Evolutionary conservation across 805 yeast genomes (phyloP), one percentile per base, ranked within the genome.

Genomic region (Lipomyces oligophaga): DNA sequence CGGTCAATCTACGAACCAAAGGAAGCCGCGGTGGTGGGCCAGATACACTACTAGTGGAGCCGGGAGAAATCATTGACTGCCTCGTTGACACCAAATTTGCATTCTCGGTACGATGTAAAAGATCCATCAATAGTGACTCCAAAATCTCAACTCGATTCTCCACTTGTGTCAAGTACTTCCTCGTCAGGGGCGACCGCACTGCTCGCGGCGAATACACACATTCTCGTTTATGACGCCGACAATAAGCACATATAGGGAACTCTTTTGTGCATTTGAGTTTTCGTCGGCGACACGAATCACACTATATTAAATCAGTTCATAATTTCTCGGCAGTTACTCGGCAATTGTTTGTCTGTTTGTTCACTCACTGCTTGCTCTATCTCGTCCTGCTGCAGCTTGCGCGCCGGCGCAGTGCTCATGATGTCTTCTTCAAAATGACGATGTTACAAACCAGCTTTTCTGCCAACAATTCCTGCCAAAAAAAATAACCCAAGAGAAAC

Each of bases 221-320:
- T 26, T 75, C 75, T 84, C 94, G 81, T 19, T 73, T 70, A 60
- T 84, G 86, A 44, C 75, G 78, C 5, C 72, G 63, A 67, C 96
- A 86, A 60, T 85, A 85, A 36, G 80, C 69, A 60, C 95, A 86
- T 53, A 75, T 76, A 2, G 95, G 96, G 22, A 67, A 72, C 49
- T 81, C 85, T 59, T 85, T 86, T 25, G 94, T 79, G 62, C 96
- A 86, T 34, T 80, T 81, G 49, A 85, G 72, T 65, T 86, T 86
- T 45, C 93, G 72, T 56, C 79, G 77, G 30, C 95, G 76, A 62
- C 96, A 86, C 2, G 89, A 80, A 64, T 86, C 95, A 65, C 96
- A 86, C 74, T 62, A 39, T 19, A n/a, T 7, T 4, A 34, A 10
- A 18, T 19, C 25, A 15, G 30, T 24, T 4, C 18, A 19, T 25